These are phyloP conservation scores for Scytalidium lignicola DNA, from an alignment of 2,329 filamentous ascomycete genomes.

Conservation along the genomic window DNA sequence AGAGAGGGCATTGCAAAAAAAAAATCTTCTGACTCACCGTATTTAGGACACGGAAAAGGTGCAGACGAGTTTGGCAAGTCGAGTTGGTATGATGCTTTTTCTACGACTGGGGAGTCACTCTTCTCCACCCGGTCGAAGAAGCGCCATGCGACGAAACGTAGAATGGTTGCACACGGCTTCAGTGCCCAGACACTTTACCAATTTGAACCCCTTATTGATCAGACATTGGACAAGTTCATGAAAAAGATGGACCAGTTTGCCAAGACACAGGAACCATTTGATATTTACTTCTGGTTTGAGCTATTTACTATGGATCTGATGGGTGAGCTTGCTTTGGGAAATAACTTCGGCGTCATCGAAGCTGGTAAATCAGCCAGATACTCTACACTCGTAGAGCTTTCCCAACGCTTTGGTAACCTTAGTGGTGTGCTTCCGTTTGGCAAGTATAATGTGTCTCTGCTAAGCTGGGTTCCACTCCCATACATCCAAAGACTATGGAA, in stretches of 20 bases:
- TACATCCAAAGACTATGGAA: constrained; percentile 8
- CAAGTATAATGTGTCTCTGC: constrained; percentile 6
- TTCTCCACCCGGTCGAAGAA: constrained; percentile 80
- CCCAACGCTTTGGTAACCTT: constrained; percentile 6
- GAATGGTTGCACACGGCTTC: constrained; percentile 82
- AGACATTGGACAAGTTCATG: constrained; percentile 69
- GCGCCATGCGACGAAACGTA: constrained; percentile 81
- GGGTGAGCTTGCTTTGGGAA: constrained; percentile 10
- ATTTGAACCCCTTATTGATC: constrained; percentile 82
- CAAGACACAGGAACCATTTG: constrained; percentile 6
- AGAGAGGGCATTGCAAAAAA: background rate
- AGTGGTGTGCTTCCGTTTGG: constrained; percentile 13
- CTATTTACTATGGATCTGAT: constrained; percentile 13
- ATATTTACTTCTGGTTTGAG: constrained; percentile 15
- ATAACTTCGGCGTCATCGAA: constrained; percentile 9
- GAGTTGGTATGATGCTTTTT: constrained; percentile 70
- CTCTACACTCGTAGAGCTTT: constrained; percentile 10
- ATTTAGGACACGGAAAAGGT: constrained; percentile 11
- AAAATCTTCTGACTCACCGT: background rate
- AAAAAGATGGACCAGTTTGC: constrained; percentile 57
- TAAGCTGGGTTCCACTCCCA: constrained; percentile 11
- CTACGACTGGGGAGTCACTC: constrained; percentile 74
- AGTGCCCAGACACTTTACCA: constrained; percentile 71
- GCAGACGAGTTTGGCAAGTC: constrained; percentile 11
- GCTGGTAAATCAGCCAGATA: constrained; percentile 9